Conservation (phyloP, 257 asterid genomes). For the Forsythia suspensa region DNA sequence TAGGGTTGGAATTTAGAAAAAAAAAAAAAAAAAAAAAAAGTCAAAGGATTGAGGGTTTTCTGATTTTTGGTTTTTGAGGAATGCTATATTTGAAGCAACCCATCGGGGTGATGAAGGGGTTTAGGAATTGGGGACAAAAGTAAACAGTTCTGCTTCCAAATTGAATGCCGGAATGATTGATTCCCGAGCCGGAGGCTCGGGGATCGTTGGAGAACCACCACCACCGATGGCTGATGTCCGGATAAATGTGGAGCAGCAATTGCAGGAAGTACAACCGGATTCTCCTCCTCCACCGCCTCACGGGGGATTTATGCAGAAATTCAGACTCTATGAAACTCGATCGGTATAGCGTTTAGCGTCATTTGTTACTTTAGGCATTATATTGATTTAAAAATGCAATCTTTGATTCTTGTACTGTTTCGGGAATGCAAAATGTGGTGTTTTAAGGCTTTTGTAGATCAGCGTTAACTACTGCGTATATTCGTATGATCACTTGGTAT, state of each 20-base stretch:
- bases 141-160: slow-evolving; percentile 16
- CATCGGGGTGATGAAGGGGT: slow-evolving; percentile 33
- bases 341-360: slow-evolving; percentile 42
- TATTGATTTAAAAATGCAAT: neutral
- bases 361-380: neutral
- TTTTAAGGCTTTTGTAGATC: neutral
- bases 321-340: slow-evolving; percentile 63
- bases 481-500: slow-evolving; percentile 2
- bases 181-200: slow-evolving; percentile 74
- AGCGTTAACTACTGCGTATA: neutral
- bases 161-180: slow-evolving; percentile 54
- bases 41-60: neutral
- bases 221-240: slow-evolving; percentile 34
- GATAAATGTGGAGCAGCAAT: slow-evolving; percentile 23
- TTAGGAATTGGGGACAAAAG: slow-evolving; percentile 17
- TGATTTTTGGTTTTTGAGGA: slow-evolving; percentile 15
- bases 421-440: slow-evolving; percentile 5
- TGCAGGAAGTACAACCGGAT: slow-evolving; percentile 20
- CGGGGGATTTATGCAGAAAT: slow-evolving; percentile 58
- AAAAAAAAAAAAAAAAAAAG: neutral
- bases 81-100: slow-evolving; percentile 45
- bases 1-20: neutral
- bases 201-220: slow-evolving; percentile 21
- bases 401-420: neutral
- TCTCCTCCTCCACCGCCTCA: slow-evolving; percentile 23